Percentiles rank a stretch among this genome's conserved stretches.
These are phyloP conservation scores for Tremellales sp. DNA, from an alignment of 1,284 basidiomycete genomes.

Conservation along the genomic window DNA sequence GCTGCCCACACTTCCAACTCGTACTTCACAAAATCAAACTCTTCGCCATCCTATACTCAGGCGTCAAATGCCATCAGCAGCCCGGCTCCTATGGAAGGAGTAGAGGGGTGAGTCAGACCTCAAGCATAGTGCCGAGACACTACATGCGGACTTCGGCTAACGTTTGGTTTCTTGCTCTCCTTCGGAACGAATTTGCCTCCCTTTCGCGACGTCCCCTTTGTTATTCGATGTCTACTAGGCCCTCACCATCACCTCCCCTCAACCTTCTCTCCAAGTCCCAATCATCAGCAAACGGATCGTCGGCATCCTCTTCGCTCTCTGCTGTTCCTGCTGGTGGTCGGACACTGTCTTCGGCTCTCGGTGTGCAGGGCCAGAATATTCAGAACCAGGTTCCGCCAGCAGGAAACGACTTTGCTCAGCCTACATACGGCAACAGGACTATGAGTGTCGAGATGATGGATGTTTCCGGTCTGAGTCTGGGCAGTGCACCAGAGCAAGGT, in stretches of 20 bases:
- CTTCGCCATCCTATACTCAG: not conserved
- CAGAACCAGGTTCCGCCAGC: slow-evolving; percentile 10
- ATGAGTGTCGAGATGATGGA: slow-evolving; percentile 46
- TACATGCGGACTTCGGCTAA: too few species aligned
- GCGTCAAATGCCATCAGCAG: not conserved
- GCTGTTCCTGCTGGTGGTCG: slow-evolving; percentile 26
- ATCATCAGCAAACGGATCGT: slow-evolving; percentile 18
- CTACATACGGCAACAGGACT: slow-evolving; percentile 17
- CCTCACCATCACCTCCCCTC: not conserved
- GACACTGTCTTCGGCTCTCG: slow-evolving; percentile 29
- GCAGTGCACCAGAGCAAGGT: slow-evolving; percentile 1
- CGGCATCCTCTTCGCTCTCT: slow-evolving; percentile 30
- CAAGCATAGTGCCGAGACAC: too few species aligned
- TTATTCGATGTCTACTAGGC: not conserved
- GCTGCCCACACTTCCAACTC: not conserved
- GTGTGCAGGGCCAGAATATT: slow-evolving; percentile 15
- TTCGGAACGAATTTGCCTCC: not conserved
- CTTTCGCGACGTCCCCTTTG: slow-evolving; percentile 8
- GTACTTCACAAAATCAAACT: not conserved
- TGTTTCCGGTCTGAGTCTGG: slow-evolving; percentile 24
- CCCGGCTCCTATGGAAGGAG: slow-evolving; percentile 3
- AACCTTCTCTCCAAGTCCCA: slow-evolving; percentile 6
- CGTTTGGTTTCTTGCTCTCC: slow-evolving; percentile 1
- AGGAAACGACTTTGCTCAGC: slow-evolving; percentile 7
- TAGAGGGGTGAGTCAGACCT: too few species aligned